Base-by-base conservation (phyloP, 2,329 filamentous ascomycete species). In the Macrophomina phaseolina region DNA sequence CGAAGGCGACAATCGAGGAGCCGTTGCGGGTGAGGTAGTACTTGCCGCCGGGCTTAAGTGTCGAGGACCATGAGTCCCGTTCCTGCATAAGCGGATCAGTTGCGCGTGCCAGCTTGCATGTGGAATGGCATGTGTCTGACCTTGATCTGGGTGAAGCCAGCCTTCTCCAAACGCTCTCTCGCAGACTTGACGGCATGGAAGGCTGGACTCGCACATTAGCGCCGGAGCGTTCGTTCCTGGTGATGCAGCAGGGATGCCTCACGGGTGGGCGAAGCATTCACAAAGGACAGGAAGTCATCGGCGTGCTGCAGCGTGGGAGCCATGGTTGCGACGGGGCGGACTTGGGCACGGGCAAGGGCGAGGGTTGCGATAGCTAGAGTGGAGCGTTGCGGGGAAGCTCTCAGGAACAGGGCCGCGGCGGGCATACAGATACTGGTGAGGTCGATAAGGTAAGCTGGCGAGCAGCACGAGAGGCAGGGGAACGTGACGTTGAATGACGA, bases 1-100 rank as follows among this genome's bases (percentile, higher is more conserved):
- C 91, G 80, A 98, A 98, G 70, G 94, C 94, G 67, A 97, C 88
- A 70, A 98, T 91, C 58, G 94, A 96, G 32, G 93, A 97, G 67
- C 88, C 90, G 81, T 98, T 98, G 71, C 94, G 91, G 56, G 94
- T 98, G 74, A 97, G 87, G 82, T 94, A 97, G 85, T 98, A 98
- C 81, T 96, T 97, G 70, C 94, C 94, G 69, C 94, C 94, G 28
- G 93, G 92, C 67, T 89, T 87, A 69, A 97, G 86, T 53, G 86
- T 87, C 1, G 90, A 88, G 14, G 90, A 87, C 94, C 95, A 98
- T 55, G 91, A 89, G 75, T 97, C 93, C 73, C 92, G 91, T 81
- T 98, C 94, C 84, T 89, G 53, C 23, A 56, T n/a, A 56, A 23
- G 63, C 63, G 49, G 34, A 38, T 66, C 64, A 60, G 48, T 49